Evolutionary conservation across 2,329 filamentous ascomycete species (phyloP), one percentile per base, ranked within the genome.

Genomic region (Plectosphaerella cucumerina): DNA sequence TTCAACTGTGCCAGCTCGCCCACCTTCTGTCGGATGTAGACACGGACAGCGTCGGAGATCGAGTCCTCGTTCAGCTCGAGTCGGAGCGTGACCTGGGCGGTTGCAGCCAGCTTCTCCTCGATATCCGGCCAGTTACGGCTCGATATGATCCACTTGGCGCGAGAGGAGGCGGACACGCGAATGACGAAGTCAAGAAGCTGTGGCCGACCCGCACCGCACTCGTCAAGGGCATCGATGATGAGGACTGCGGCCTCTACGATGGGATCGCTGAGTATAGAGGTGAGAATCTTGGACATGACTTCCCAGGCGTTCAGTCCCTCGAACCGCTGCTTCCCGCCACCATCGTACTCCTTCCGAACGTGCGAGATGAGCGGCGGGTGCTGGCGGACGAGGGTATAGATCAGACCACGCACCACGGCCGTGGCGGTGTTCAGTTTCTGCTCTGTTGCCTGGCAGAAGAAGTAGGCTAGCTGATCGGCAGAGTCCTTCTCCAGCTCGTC

Each of bases 211-310:
- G 22, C 42, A 14, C 45, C 51, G 50, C 71, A 76, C 56, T 80
- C 74, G 53, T 80, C 73, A 1, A 80, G 69, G 5, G 70, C 74
- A 58, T 80, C 73, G 46, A 80, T 62, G 5, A 78, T 54, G 12
- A 80, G 49, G 54, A 69, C 73, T 0, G 63, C 64, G 0, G 4
- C 59, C 6, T 54, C 49, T 15, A 73, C 50, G n/a, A 39, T 55
- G 2, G 61, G 54, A 48, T 76, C 71, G 50, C 64, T 42, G 4
- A 79, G 53, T 15, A 79, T 73, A 37, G 62, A 58, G 5, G 39
- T 55, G 6, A 79, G 67, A 15, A 77, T 67, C n/a, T 67, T 57
- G 6, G 60, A 67, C 31, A 57, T 48, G 33, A 51, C 55, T 11
- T 23, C 47, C 60, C 64, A 74, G 3, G 69, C 65, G 61, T 76